These are phyloP conservation scores for Neurospora sp. DNA, from an alignment of 495 filamentous ascomycete species.

Conservation along the genomic window DNA sequence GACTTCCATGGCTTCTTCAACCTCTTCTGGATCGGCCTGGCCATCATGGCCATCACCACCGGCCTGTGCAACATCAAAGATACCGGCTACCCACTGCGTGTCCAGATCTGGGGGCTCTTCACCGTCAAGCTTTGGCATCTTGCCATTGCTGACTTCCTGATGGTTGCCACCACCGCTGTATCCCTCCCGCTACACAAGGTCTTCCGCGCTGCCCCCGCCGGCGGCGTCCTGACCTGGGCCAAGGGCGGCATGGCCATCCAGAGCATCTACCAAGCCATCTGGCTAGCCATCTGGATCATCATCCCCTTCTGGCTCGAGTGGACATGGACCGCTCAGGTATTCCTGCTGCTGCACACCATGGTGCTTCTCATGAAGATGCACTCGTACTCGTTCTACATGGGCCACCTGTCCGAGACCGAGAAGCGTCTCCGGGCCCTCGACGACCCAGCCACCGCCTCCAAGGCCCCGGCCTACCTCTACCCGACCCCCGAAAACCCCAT, in stretches of 20 bases:
- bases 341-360: slow-evolving; percentile 82
- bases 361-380: slow-evolving; percentile 97
- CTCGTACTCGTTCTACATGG: slow-evolving; percentile 96
- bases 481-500: slow-evolving; percentile 52
- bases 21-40: slow-evolving; percentile 91
- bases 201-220: slow-evolving; percentile 41
- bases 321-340: slow-evolving; percentile 92
- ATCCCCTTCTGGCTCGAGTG: slow-evolving; percentile 83
- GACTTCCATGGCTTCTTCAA: slow-evolving; percentile 97
- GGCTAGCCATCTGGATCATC: slow-evolving; percentile 77
- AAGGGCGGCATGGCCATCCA: slow-evolving; percentile 69
- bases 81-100: slow-evolving; percentile 73
- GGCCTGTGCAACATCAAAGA: slow-evolving; percentile 89
- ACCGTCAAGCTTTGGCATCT: slow-evolving; percentile 81
- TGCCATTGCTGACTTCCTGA: slow-evolving; percentile 68
- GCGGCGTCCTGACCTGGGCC: slow-evolving; percentile 57
- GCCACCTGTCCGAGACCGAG: slow-evolving; percentile 81
- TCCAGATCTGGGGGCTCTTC: slow-evolving; percentile 79
- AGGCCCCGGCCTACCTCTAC: slow-evolving; percentile 62
- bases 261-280: slow-evolving; percentile 67
- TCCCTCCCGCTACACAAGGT: slow-evolving; percentile 65
- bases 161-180: slow-evolving; percentile 67
- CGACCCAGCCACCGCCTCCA: slow-evolving; percentile 57
- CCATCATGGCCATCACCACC: slow-evolving; percentile 93
- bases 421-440: slow-evolving; percentile 71